Base-by-base conservation (phyloP, 257 asterid species). In the Verbascum thapsus region DNA sequence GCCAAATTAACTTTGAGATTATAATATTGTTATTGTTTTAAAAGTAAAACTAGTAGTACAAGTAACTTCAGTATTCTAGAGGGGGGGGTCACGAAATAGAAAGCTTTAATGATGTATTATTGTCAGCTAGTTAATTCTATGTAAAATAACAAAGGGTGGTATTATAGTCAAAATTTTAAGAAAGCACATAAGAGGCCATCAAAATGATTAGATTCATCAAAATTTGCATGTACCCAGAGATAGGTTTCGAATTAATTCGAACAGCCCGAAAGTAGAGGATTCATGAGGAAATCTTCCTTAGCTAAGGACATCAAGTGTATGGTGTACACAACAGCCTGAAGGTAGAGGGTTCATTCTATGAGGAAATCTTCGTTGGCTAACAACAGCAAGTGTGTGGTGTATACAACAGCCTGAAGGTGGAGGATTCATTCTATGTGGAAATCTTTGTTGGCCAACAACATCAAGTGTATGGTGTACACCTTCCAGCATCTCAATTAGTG, bases 231-330 rank as follows among this genome's bases (percentile, higher is more conserved):
- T 38, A 56, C 48, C 56, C 53, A 71, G 41, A 11, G 11, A 49
- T 39, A 37, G 54, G 26, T 64, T 40, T 63, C 38, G 2, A 39
- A 44, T 19, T 30, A 48, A 58, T 15, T 15, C 15, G 12, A 49
- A 38, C 19, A 37, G 32, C 59, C 54, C n/a, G 65, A 40, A 59
- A 30, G 47, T 8, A 48, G 76, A 58, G 52, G 64, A 72, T 40
- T 65, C 43, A 50, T 19, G 45, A 34, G 47, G 15, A 47, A 15
- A 40, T 42, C 13, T 53, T 63, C 45, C 23, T 37, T 38, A n/a
- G 68, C n/a, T n/a, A n/a, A n/a, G n/a, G n/a, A n/a, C n/a, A n/a
- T n/a, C n/a, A n/a, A n/a, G n/a, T n/a, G n/a, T n/a, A n/a, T n/a
- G n/a, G n/a, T n/a, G n/a, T n/a, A n/a, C n/a, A n/a, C n/a, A n/a